A percentile compares a stretch with the other conserved stretches of the same genome.
Conservation (phyloP, 768 basidiomycete species). For the Tulasnella sp. region DNA sequence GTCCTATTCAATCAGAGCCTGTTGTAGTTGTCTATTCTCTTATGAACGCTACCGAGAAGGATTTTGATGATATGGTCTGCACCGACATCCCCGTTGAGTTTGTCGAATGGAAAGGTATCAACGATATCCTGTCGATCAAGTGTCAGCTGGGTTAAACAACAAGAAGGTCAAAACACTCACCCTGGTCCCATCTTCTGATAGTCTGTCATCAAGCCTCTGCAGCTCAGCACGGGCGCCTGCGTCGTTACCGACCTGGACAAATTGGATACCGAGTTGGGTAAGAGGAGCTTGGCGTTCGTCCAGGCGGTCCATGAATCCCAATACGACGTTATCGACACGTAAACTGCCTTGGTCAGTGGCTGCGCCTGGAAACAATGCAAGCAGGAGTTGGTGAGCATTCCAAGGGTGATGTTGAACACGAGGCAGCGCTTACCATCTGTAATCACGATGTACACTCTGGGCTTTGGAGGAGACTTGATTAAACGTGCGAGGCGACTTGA, state of each 20-base stretch:
- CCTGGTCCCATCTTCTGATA: background rate
- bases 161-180: background rate
- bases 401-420: background rate
- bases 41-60: slow-evolving; percentile 17
- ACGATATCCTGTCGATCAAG: background rate
- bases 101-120: slow-evolving; percentile 21
- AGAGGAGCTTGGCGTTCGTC: slow-evolving; percentile 46
- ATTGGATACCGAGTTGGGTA: slow-evolving; percentile 57
- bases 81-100: background rate
- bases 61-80: slow-evolving; percentile 15
- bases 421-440: background rate
- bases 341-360: background rate
- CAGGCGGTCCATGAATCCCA: slow-evolving; percentile 40
- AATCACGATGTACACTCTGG: slow-evolving; percentile 1
- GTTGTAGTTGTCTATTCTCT: slow-evolving; percentile 12
- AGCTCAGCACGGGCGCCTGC: slow-evolving; percentile 48
- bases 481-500: background rate
- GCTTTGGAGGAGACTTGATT: background rate
- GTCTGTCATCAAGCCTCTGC: slow-evolving; percentile 49
- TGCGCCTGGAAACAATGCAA: background rate
- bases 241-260: slow-evolving; percentile 68
- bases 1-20: background rate
- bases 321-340: background rate
- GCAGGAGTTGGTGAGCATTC: background rate
- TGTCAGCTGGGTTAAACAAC: background rate